Conservation (phyloP, 495 filamentous ascomycete genomes). For the Penicillium subrubescens region DNA sequence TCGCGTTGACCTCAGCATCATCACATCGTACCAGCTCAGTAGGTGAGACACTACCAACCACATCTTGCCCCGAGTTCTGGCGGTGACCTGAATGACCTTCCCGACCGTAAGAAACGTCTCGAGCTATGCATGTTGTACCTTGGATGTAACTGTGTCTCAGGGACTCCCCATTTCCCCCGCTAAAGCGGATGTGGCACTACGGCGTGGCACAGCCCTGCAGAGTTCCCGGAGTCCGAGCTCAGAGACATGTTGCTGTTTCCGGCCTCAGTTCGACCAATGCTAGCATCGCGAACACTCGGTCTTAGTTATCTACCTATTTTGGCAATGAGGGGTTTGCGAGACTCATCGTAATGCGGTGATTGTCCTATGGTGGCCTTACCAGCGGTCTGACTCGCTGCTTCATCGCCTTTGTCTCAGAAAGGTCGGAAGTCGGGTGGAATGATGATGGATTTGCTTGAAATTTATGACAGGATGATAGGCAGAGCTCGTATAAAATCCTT, state of each 20-base stretch:
- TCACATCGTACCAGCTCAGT: background rate
- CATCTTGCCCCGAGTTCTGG: background rate
- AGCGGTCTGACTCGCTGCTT: background rate
- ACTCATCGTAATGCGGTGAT: background rate
- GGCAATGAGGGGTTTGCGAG: background rate
- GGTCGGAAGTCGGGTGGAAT: background rate
- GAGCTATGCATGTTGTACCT: conserved; percentile 7
- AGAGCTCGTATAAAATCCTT: background rate
- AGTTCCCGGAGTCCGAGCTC: background rate
- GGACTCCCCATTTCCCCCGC: conserved; percentile 4
- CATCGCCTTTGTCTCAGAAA: background rate
- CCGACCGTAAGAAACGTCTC: background rate
- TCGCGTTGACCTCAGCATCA: conserved; percentile 1
- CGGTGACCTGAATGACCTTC: conserved; percentile 10
- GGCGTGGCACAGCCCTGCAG: conserved; percentile 1
- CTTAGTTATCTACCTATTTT: background rate
- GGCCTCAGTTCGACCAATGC: background rate
- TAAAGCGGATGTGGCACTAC: conserved; percentile 3
- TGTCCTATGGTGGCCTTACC: background rate
- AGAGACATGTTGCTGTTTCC: background rate
- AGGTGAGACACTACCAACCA: conserved; percentile 25
- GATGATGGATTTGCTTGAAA: background rate
- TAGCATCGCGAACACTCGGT: background rate
- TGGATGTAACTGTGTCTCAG: conserved; percentile 36
- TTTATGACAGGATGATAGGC: background rate